phyloP scores from a whole-genome alignment of 805 yeast species.

The Yarrowia sp. region DNA sequence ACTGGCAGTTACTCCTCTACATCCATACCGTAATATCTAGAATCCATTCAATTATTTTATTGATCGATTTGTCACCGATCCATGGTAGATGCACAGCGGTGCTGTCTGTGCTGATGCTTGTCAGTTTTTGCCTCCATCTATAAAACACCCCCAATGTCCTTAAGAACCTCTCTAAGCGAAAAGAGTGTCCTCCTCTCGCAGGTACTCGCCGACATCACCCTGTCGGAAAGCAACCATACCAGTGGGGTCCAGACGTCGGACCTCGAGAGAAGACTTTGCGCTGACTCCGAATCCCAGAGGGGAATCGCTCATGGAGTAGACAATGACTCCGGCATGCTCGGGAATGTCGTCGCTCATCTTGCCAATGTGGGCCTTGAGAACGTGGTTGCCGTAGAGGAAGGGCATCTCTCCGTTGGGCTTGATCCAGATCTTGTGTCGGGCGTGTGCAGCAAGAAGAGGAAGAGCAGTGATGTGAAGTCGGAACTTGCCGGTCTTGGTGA shows the following conservation, averaged over 20 bases:
- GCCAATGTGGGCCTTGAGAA: constrained; percentile 93
- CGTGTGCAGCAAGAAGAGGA: constrained; percentile 76
- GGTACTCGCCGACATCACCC: constrained; percentile 94
- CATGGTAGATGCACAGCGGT: background rate
- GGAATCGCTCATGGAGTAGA: constrained; percentile 83
- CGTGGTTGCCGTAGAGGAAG: constrained; percentile 92
- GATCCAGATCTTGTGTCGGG: constrained; percentile 94
- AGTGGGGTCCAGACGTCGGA: constrained; percentile 86
- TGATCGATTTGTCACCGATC: background rate
- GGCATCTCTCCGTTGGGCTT: constrained; percentile 99
- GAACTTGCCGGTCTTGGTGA: constrained; percentile 96
- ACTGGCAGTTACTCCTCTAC: no score
- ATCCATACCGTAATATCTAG: no score
- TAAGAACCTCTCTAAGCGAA: constrained; percentile 58
- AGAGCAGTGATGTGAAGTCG: constrained; percentile 91
- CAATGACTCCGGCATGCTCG: constrained; percentile 93
- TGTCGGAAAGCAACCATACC: constrained; percentile 95
- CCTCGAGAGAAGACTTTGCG: constrained; percentile 86
- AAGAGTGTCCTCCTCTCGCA: constrained; percentile 95
- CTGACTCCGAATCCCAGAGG: constrained; percentile 96
- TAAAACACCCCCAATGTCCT: background rate
- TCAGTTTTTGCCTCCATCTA: constrained; percentile 12
- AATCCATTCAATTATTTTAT: constrained; percentile 14
- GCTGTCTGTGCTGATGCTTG: constrained; percentile 1
- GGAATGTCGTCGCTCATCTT: constrained; percentile 97